phyloP scores from a whole-genome alignment of 805 yeast species.

The Gaillardinia entomophila region DNA sequence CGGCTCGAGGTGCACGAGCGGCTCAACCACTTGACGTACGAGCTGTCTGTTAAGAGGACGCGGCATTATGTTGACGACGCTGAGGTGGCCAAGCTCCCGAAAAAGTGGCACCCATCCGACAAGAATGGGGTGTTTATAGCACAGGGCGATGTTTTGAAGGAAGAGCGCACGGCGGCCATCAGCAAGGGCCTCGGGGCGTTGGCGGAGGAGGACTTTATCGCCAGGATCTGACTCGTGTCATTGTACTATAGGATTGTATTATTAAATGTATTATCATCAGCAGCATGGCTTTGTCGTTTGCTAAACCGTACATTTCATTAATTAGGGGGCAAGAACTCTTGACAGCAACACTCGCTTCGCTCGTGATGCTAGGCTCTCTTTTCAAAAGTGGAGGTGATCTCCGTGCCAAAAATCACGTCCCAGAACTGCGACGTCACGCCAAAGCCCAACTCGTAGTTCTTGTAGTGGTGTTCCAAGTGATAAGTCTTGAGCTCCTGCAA shows the following conservation, averaged over 20 bases:
- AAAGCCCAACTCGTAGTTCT: constrained; percentile 92
- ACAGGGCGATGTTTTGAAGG: background rate
- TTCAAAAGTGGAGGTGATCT: constrained; percentile 47
- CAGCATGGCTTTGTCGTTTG: no score
- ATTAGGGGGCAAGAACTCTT: no score
- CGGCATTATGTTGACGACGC: constrained; percentile 8
- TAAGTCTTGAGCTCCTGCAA: constrained; percentile 78
- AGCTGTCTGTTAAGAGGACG: constrained; percentile 5
- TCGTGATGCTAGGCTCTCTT: constrained; percentile 34
- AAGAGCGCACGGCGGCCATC: background rate
- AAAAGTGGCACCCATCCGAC: background rate
- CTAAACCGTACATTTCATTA: no score
- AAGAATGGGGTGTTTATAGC: background rate
- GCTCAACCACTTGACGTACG: constrained; percentile 2
- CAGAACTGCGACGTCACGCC: constrained; percentile 94
- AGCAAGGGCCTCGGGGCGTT: background rate
- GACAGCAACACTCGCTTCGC: no score
- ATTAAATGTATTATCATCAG: no score
- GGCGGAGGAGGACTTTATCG: background rate
- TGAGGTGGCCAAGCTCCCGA: constrained; percentile 2
- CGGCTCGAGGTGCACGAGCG: constrained; percentile 5
- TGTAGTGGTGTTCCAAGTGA: constrained; percentile 96
- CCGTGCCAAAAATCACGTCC: constrained; percentile 89
- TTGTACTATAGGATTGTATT: no score
- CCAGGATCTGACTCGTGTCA: background rate